phyloP scores from a whole-genome alignment of 2,329 filamentous ascomycete genomes.

The Coniochaeta sp. region DNA sequence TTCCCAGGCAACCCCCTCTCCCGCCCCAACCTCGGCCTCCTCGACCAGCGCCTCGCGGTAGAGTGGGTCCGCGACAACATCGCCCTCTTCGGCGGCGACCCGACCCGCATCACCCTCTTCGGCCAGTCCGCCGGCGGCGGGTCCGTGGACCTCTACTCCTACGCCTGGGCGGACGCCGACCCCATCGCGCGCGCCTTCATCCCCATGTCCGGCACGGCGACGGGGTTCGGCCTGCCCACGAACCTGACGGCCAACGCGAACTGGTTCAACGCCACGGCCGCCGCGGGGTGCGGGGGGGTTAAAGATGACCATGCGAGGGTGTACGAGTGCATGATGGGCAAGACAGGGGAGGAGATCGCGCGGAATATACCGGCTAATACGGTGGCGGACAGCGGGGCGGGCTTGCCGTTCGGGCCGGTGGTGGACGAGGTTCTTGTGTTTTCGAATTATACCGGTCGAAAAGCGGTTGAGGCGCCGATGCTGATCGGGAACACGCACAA shows the following conservation, averaged over 20 bases:
- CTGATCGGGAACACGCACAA: slow-evolving; percentile 35
- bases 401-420: slow-evolving; percentile 32
- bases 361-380: slow-evolving; percentile 25
- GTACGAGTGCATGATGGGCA: slow-evolving; percentile 21
- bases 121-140: slow-evolving; percentile 35
- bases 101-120: slow-evolving; percentile 27
- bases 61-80: slow-evolving; percentile 41
- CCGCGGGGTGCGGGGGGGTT: slow-evolving; percentile 27
- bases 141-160: slow-evolving; percentile 11
- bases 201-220: slow-evolving; percentile 34
- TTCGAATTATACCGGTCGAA: slow-evolving; percentile 12
- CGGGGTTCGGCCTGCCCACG: slow-evolving; percentile 34
- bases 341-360: no score
- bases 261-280: slow-evolving; percentile 32
- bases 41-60: slow-evolving; percentile 39
- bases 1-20: slow-evolving; percentile 24
- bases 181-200: slow-evolving; percentile 29
- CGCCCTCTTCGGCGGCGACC: slow-evolving; percentile 35
- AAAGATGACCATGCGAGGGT: slow-evolving; percentile 21
- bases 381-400: slow-evolving; percentile 24
- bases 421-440: slow-evolving; percentile 33
- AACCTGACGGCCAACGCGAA: slow-evolving; percentile 23
- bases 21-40: slow-evolving; percentile 34
- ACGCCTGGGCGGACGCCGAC: slow-evolving; percentile 8
- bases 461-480: slow-evolving; percentile 22